Base-by-base conservation (phyloP, 768 basidiomycete species). In the Leccinum subtestaceum region DNA sequence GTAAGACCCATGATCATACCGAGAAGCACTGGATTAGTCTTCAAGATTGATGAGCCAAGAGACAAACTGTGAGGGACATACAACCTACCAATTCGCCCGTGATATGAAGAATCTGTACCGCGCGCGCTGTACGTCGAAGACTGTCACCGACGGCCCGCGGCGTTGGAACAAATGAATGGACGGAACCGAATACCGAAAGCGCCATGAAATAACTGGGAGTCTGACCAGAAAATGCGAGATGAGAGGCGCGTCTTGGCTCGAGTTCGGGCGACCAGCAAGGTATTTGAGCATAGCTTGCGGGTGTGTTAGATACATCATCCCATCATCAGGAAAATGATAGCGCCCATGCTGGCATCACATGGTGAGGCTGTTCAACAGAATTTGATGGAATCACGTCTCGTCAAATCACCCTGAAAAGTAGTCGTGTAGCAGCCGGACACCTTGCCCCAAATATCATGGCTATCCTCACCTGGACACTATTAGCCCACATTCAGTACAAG, bases 81-180 rank as follows among this genome's bases (percentile, higher is more conserved):
- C 5, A 17, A 58, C 65, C 23, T 45, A 66, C 65, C 63, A 59
- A 32, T 55, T 67, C 60, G 2, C 60, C 65, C 12, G 65, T 67
- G 45, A 66, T 53, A 34, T 61, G 62, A 5, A 59, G 2, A 47
- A 66, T 57, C 27, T 58, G 56, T 2, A 59, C 59, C 13, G 32
- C 40, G 21, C 13, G 43, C 3, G 53, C 3, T 34, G 29, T 38
- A 15, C 23, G 29, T 8, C 47, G 49, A 32, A 47, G 9, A 21
- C 27, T 54, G 19, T 50, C 12, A 45, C 54, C 2, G 45, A 36
- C 32, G 46, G 40, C 47, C 57, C 31, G 45, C 19, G 40, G 11
- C 23, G 31, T 57, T 25, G 52, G 45, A 32, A 51, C 4, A 36
- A 56, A 50, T 19, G 62, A 52, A 21, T 34, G 19, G 38, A 46